These are phyloP conservation scores for Tolypocladium inflatum DNA, from an alignment of 2,329 filamentous ascomycete species.

Conservation along the genomic window DNA sequence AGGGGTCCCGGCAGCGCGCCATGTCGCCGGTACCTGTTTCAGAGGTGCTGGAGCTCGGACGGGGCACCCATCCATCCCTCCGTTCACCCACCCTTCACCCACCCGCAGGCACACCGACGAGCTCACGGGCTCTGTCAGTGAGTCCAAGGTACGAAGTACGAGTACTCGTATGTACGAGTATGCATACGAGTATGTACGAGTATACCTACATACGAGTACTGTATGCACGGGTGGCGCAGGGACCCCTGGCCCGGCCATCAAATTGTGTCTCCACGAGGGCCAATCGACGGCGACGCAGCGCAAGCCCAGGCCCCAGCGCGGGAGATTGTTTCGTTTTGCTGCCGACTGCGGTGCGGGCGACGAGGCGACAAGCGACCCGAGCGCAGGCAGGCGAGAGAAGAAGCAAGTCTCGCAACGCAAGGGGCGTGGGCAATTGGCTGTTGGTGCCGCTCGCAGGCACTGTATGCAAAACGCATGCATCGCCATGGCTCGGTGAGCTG, in stretches of 20 bases:
- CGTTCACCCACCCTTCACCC: too few species aligned
- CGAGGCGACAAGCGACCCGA: neutral
- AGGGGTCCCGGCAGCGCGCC: neutral
- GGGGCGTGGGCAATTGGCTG: neutral
- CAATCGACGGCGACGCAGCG: neutral
- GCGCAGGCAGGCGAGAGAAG: neutral
- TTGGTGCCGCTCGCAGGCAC: neutral
- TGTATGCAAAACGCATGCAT: neutral
- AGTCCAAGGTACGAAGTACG: too few species aligned
- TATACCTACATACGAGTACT: too few species aligned
- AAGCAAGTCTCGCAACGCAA: neutral
- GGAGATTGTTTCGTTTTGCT: neutral
- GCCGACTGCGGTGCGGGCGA: neutral
- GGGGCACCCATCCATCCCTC: neutral
- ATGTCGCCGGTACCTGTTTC: constrained; percentile 1
- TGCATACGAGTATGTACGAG: too few species aligned
- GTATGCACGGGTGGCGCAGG: too few species aligned
- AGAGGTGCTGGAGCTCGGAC: neutral
- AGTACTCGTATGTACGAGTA: too few species aligned
- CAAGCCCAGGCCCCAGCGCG: neutral
- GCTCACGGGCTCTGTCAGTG: neutral
- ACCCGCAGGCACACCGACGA: too few species aligned
- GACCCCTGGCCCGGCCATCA: neutral
- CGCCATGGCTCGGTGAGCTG: neutral
- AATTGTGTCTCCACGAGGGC: neutral